Evolutionary conservation across 306 rosid genomes (phyloP).

Genomic region (Castanea crenata): DNA sequence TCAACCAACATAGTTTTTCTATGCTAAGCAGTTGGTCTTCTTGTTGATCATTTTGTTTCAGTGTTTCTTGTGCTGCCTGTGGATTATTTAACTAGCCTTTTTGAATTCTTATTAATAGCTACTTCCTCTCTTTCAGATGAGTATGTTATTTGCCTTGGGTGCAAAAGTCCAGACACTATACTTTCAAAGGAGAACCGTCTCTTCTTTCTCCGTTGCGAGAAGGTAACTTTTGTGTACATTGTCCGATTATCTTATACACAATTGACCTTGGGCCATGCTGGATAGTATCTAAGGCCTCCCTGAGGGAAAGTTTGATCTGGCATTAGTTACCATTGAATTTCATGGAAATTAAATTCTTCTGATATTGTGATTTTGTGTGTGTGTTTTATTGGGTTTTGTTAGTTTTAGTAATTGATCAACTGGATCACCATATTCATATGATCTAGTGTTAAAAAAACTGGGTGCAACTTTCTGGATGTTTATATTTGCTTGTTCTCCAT

Average conservation of each 20-base stretch:
- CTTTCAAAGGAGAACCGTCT: slow-evolving; percentile 95
- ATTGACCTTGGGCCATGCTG: not conserved
- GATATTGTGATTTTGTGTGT: not conserved
- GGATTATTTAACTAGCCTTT: not conserved
- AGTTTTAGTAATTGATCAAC: not conserved
- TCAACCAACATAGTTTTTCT: not conserved
- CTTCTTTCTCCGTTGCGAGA: slow-evolving; percentile 95
- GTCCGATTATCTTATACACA: slow-evolving; percentile 25
- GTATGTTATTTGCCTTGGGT: slow-evolving; percentile 85
- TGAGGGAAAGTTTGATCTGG: not conserved
- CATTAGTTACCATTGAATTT: not conserved
- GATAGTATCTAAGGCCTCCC: slow-evolving; percentile 28
- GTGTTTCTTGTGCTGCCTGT: not conserved
- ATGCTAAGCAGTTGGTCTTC: not conserved
- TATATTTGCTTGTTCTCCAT: not conserved
- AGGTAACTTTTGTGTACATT: slow-evolving; percentile 55
- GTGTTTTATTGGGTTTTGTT: not conserved
- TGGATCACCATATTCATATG: not conserved
- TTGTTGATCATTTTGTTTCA: not conserved
- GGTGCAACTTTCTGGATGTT: not conserved
- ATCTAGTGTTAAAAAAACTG: not conserved
- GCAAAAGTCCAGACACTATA: slow-evolving; percentile 95
- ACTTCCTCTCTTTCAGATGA: slow-evolving; percentile 55
- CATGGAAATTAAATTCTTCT: not conserved
- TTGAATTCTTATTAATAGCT: not conserved